Evolutionary conservation across 2,329 filamentous ascomycete genomes (phyloP).

Genomic region (Fusarium xylarioides): DNA sequence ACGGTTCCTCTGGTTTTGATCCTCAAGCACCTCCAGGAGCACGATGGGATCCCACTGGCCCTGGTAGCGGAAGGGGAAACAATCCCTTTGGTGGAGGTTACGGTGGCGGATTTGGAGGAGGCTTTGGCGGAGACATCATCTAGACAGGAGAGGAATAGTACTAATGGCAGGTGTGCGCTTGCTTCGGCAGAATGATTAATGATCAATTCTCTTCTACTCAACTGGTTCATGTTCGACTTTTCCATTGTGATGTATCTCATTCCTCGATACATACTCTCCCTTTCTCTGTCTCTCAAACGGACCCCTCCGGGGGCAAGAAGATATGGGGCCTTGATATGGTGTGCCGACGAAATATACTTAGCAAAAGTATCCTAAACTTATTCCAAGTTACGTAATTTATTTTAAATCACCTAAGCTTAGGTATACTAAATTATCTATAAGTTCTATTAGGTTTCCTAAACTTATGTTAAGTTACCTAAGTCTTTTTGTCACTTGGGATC

Average conservation of each 20-base stretch:
- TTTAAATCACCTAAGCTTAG: background rate
- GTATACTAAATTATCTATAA: background rate
- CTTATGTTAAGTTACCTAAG: background rate
- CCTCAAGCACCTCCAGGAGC: constrained; percentile 85
- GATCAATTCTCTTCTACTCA: background rate
- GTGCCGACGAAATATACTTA: background rate
- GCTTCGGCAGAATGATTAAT: constrained; percentile 22
- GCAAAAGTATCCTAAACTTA: background rate
- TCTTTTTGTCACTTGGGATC: background rate
- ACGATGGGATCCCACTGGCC: constrained; percentile 89
- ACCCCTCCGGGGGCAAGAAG: background rate
- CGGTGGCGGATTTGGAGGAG: constrained; percentile 48
- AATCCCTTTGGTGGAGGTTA: constrained; percentile 53
- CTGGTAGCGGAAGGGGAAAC: constrained; percentile 55
- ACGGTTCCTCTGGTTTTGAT: constrained; percentile 54
- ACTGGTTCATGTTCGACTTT: background rate
- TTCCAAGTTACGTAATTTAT: background rate
- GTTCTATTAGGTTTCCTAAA: background rate
- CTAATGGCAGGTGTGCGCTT: constrained; percentile 1
- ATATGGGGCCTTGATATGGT: background rate
- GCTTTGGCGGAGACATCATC: constrained; percentile 42
- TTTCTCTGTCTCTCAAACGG: background rate
- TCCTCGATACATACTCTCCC: background rate
- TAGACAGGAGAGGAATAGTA: background rate
- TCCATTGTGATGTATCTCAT: background rate